phyloP scores from a whole-genome alignment of 768 basidiomycete genomes.

The Podaxis mareebaensis region DNA sequence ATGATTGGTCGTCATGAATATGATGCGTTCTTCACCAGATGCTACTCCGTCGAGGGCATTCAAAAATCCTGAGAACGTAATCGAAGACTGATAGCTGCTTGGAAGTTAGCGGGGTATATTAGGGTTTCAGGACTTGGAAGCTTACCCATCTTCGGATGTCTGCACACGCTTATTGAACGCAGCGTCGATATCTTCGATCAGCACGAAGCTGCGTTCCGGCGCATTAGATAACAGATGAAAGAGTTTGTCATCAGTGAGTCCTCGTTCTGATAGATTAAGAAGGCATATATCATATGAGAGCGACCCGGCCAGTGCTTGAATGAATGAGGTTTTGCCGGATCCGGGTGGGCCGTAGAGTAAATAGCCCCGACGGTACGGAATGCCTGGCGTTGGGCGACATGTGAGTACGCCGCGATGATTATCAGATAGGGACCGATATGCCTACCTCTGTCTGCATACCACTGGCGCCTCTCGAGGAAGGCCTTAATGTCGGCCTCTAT shows the following conservation, averaged over 20 bases:
- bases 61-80: conserved; percentile 96
- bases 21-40: conserved; percentile 95
- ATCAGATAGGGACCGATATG: conserved; percentile 22
- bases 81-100: conserved; percentile 86
- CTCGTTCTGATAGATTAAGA: conserved; percentile 93
- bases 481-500: conserved; percentile 80
- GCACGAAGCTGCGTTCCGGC: conserved; percentile 90
- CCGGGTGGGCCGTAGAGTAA: conserved; percentile 95
- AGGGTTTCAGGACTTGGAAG: conserved; percentile 3
- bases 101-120: conserved; percentile 19
- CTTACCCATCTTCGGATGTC: conserved; percentile 90
- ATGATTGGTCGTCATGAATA: conserved; percentile 99
- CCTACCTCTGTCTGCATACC: conserved; percentile 95
- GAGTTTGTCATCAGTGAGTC: conserved; percentile 94
- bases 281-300: conserved; percentile 95
- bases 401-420: conserved; percentile 1
- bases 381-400: conserved; percentile 56
- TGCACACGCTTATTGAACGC: conserved; percentile 94
- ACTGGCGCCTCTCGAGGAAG: conserved; percentile 81
- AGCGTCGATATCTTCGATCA: conserved; percentile 97
- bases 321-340: conserved; percentile 98
- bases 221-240: conserved; percentile 91
- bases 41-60: conserved; percentile 98
- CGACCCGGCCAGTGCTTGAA: conserved; percentile 93
- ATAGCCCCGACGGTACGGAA: conserved; percentile 96